Evolutionary conservation across 805 yeast genomes (phyloP).

Genomic region (Vanderwaltozyma tropicalis): DNA sequence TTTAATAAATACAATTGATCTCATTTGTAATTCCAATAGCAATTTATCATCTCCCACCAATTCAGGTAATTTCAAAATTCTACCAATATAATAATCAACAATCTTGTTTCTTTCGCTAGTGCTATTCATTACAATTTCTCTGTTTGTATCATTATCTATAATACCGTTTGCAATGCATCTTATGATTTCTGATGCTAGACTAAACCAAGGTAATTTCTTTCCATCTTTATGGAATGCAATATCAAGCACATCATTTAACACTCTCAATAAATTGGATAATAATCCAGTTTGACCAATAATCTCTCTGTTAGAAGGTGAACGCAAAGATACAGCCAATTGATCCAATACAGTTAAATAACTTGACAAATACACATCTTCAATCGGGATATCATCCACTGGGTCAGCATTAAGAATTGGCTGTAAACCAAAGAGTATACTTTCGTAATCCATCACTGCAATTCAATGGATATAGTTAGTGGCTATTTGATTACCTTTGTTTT

Average conservation of each 20-base stretch:
- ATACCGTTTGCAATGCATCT: conserved; percentile 27
- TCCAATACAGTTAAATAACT: conserved; percentile 20
- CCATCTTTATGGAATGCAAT: conserved; percentile 7
- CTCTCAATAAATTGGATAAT: conserved; percentile 12
- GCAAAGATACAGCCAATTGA: conserved; percentile 23
- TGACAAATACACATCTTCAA: conserved; percentile 12
- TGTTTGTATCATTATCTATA: conserved; percentile 24
- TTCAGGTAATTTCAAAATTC: conserved; percentile 9
- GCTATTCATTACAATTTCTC: conserved; percentile 11
- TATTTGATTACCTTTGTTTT: too few relatives aligned
- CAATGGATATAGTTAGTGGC: too few relatives aligned
- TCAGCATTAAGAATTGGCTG: conserved; percentile 21
- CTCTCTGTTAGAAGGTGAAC: conserved; percentile 24
- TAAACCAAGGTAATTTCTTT: conserved; percentile 8
- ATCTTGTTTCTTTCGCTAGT: conserved; percentile 7
- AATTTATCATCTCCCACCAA: conserved; percentile 3
- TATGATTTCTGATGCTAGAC: conserved; percentile 20
- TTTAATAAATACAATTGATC: conserved; percentile 19
- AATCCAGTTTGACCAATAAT: conserved; percentile 23
- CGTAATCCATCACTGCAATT: conserved; percentile 23
- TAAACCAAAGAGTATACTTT: conserved; percentile 22
- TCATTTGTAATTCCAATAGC: conserved; percentile 15
- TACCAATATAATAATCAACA: conserved; percentile 11
- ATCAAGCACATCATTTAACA: conserved; percentile 8
- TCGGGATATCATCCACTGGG: conserved; percentile 8